A percentile compares a stretch with the other conserved stretches of the same genome.
phyloP scores from a whole-genome alignment of 805 yeast genomes.

The Brettanomyces sp. region DNA sequence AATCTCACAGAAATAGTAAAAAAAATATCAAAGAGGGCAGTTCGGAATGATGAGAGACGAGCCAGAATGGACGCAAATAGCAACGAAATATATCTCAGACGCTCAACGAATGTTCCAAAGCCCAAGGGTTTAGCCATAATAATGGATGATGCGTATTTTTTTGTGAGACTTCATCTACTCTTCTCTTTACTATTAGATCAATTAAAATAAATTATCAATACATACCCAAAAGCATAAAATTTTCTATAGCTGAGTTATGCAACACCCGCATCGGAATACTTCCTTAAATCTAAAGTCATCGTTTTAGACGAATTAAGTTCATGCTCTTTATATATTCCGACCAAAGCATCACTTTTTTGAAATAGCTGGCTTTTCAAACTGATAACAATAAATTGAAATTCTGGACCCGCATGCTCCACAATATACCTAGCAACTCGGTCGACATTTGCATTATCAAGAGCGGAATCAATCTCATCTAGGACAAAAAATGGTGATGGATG shows the following conservation, averaged over 20 bases:
- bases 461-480: conserved; percentile 97
- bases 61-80: conserved; percentile 20
- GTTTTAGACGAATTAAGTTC: conserved; percentile 62
- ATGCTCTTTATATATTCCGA: conserved; percentile 87
- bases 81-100: conserved; percentile 47
- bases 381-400: conserved; percentile 86
- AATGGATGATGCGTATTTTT: conserved; percentile 41
- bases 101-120: conserved; percentile 39
- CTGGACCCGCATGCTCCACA: conserved; percentile 60
- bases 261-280: conserved; percentile 35
- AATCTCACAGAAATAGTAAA: conserved; percentile 32
- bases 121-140: conserved; percentile 49
- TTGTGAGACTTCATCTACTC: conserved; percentile 57
- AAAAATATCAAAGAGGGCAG: conserved; percentile 25
- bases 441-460: conserved; percentile 85
- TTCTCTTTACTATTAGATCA: conserved; percentile 40
- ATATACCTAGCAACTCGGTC: conserved; percentile 82
- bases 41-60: conserved; percentile 18
- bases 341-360: conserved; percentile 82
- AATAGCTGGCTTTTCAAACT: conserved; percentile 81
- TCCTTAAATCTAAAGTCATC: conserved; percentile 61
- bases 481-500: conserved; percentile 96
- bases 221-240: background rate
- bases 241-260: background rate
- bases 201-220: conserved; percentile 3